These are phyloP conservation scores for Gonapodya prolifera DNA, from an alignment of 192 early-diverging fungal genomes.

Conservation along the genomic window DNA sequence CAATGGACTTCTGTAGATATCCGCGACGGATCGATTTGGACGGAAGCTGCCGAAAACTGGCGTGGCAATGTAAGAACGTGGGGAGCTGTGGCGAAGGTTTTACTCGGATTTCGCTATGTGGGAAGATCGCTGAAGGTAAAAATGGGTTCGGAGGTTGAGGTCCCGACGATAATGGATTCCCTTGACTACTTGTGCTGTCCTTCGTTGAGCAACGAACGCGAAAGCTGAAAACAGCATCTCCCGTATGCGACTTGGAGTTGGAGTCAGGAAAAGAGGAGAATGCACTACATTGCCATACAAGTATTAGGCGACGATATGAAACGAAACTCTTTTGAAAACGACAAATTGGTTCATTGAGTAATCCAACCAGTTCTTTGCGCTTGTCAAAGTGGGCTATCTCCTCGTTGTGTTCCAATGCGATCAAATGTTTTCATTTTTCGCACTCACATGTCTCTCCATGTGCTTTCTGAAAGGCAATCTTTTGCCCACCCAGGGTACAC, in stretches of 20 bases:
- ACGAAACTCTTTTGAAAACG: too few relatives aligned
- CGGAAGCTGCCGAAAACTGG: background rate
- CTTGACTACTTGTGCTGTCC: background rate
- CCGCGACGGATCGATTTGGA: background rate
- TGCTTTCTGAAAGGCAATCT: background rate
- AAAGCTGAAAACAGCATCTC: background rate
- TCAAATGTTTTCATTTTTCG: too few relatives aligned
- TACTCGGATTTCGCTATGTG: background rate
- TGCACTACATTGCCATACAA: background rate
- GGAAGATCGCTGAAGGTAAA: background rate
- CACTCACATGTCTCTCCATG: background rate
- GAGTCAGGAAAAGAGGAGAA: constrained; percentile 5
- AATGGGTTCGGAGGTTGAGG: background rate
- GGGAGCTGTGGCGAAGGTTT: background rate
- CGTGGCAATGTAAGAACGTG: background rate
- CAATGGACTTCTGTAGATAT: background rate
- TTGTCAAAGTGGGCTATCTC: too few relatives aligned
- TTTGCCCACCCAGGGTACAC: background rate
- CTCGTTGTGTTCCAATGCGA: too few relatives aligned
- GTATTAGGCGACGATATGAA: background rate
- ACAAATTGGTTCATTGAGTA: too few relatives aligned
- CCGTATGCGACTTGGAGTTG: background rate
- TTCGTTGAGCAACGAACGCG: background rate
- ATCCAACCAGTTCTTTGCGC: too few relatives aligned
- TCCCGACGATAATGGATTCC: background rate